Conservation (phyloP, 1,139 yeast genomes). For the Lodderomyces metapsilosis region DNA sequence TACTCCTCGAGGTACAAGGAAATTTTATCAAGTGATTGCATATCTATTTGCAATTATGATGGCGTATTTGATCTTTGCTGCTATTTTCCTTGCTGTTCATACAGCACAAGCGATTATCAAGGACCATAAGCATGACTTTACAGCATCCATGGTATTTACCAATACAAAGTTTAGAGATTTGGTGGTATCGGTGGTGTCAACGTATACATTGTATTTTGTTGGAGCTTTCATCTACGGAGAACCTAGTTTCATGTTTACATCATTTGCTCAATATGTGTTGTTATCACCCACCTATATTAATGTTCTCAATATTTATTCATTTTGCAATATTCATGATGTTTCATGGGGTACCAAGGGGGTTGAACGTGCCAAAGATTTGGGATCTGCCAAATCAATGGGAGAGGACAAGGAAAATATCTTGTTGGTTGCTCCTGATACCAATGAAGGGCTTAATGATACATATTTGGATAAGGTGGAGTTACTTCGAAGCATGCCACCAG, state of each 20-base stretch:
- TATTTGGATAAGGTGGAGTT: conserved; percentile 53
- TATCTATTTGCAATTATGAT: conserved; percentile 43
- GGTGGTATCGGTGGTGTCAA: conserved; percentile 80
- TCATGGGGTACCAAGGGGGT: conserved; percentile 89
- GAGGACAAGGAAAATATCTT: conserved; percentile 60
- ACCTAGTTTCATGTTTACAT: conserved; percentile 77
- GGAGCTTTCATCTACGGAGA: conserved; percentile 76
- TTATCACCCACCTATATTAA: conserved; percentile 76
- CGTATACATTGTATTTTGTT: conserved; percentile 75
- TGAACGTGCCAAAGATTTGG: conserved; percentile 62
- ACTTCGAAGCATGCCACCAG: conserved; percentile 34
- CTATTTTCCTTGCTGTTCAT: conserved; percentile 76
- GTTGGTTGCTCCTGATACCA: conserved; percentile 60
- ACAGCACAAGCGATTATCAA: conserved; percentile 48
- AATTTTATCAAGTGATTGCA: conserved; percentile 43
- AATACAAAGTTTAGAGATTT: conserved; percentile 76
- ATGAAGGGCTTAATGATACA: conserved; percentile 58
- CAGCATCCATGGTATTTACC: conserved; percentile 50
- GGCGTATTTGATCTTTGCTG: conserved; percentile 62
- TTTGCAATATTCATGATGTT: conserved; percentile 82
- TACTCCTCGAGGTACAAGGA: conserved; percentile 47
- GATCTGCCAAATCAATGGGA: conserved; percentile 59
- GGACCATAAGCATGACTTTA: conserved; percentile 43
- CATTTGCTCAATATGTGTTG: conserved; percentile 67
- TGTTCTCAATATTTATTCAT: conserved; percentile 77